Evolutionary conservation across 2,329 filamentous ascomycete species (phyloP), one percentile per base, ranked within the genome.

Genomic region (Beauveria sp.): DNA sequence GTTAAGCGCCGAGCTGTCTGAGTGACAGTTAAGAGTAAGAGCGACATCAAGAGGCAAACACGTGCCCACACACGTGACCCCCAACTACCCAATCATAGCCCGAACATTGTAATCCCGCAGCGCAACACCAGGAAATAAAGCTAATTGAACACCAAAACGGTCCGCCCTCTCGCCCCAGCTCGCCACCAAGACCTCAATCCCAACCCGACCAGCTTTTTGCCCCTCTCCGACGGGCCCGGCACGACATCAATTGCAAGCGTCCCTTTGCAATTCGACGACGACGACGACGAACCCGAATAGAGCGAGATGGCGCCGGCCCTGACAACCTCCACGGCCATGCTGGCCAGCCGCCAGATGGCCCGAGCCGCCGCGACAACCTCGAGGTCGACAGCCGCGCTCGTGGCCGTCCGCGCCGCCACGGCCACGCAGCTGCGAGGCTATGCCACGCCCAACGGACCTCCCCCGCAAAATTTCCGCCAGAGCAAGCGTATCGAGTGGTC

Each of bases 391-490:
- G 55, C 61, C 63, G 65, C 64, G 52, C 61, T 69, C 31, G 54
- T 67, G 50, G 65, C 66, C 31, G 45, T 65, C 46, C 65, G 68
- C 58, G 28, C 56, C 67, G 62, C 64, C n/a, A n/a, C 43, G 65
- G 63, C 64, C 61, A 63, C 63, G 56, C 61, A 73, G 64, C 69
- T 67, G 65, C 72, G 77, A 66, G 70, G 72, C 66, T 86, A 86
- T 67, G 86, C 88, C 67, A 87, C 90, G 53, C 91, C 91, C 66
- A 81, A 83, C 66, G 91, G 93, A 54, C 86, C 90, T 67, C 91
- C 91, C 67, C 89, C 91, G 62, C 79, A 86, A 68, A 87, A 88
- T 66, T 97, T 96, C 83, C 87, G 95, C 69, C 81, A 93, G 69
- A 84, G 87, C 70, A 83, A 81, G 65, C 87, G 84, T 57, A 83